Conservation (phyloP, 352 stramenopile species). For the Globisporangium irregulare region DNA sequence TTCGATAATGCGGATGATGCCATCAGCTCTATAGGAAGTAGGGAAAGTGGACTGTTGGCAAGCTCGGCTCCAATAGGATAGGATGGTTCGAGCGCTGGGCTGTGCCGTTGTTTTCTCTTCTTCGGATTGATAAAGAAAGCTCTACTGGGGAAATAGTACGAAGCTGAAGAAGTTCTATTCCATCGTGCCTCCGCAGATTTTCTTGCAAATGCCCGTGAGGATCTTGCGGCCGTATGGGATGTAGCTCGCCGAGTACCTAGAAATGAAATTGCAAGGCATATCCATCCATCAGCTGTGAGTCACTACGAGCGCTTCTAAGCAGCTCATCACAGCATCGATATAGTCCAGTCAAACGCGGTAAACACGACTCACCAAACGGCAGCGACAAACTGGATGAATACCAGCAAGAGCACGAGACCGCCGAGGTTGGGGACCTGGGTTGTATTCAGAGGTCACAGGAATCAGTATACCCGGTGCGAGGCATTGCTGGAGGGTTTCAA, state of each 20-base stretch:
- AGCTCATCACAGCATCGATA: neutral
- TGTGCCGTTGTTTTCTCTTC: neutral
- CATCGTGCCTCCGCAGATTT: conserved; percentile 43
- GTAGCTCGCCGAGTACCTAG: conserved; percentile 81
- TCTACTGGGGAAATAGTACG: neutral
- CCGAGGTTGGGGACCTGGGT: conserved; percentile 59
- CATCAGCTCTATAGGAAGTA: too few relatives aligned
- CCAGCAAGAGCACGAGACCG: conserved; percentile 72
- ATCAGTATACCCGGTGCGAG: neutral
- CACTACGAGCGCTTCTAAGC: neutral
- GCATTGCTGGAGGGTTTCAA: too few relatives aligned
- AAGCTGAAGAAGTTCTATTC: conserved; percentile 12
- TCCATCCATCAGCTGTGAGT: neutral
- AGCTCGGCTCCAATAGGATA: too few relatives aligned
- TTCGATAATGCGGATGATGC: too few relatives aligned
- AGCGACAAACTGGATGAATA: conserved; percentile 71
- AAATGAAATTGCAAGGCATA: neutral
- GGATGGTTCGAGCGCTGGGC: neutral
- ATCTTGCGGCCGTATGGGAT: conserved; percentile 85
- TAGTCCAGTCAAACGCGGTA: neutral
- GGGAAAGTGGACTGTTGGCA: too few relatives aligned
- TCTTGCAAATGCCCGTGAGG: conserved; percentile 59
- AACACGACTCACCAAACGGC: conserved; percentile 52
- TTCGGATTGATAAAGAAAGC: neutral
- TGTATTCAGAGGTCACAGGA: neutral